Evolutionary conservation across 2,329 filamentous ascomycete genomes (phyloP), one percentile per base, ranked within the genome.

Genomic region (Aspergillus ibericus): DNA sequence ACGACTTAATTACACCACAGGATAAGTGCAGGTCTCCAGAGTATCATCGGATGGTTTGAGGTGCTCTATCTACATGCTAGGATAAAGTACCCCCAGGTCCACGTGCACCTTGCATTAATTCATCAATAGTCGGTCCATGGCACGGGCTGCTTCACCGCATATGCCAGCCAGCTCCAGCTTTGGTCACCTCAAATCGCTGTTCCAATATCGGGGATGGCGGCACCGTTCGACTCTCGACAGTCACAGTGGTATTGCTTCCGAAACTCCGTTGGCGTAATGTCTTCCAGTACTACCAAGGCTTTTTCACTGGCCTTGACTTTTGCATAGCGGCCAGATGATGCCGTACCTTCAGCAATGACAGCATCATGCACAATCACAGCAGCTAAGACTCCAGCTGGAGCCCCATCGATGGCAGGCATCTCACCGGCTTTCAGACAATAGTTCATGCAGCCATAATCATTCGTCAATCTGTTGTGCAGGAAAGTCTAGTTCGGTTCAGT

Each of bases 341-440:
- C 85, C 35, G 81, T 78, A 1, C 81, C 84, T 62, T 86, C 81
- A 1, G 86, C 84, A n/a, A 91, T 74, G 9, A 92, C 83, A 42
- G 82, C 73, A 12, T 86, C 83, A 69, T 98, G 93, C 13, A 97
- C 82, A 70, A 96, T 81, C 7, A 96, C 82, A 22, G 85, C 91
- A 6, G 88, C 89, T 0, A 91, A 78, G 5, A 93, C 83, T 50
- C 72, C 68, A 40, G 77, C 69, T 54, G 77, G 60, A 49, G 78
- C 64, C 80, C 83, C 73, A 65, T 85, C 77, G 1, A 75, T 67
- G 4, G 60, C 66, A 1, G 76, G 75, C 38, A 83, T 73, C 48
- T 82, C 79, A 35, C 75, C 76, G 1, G 78, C 72, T 55, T 81
- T 76, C 35, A 83, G 60, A 38, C 75, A 77, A 72, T 83, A 87